Conservation (phyloP, 106 monocot species). For the Chionographis japonica region DNA sequence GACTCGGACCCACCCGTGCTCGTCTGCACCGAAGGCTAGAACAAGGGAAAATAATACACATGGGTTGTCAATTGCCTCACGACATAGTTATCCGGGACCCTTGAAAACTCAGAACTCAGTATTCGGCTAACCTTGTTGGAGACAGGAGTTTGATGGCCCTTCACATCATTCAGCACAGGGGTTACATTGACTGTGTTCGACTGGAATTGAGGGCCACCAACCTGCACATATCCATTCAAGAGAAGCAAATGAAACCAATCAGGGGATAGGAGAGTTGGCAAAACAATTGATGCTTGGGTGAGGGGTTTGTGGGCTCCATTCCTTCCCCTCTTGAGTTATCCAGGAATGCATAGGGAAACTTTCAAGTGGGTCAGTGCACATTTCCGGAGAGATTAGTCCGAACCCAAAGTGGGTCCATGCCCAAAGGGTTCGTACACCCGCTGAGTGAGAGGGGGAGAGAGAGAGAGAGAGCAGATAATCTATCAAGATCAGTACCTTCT, state of each 20-base stretch:
- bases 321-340: too few species aligned
- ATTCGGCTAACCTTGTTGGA: constrained; percentile 24
- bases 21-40: constrained; percentile 13
- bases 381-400: too few species aligned
- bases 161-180: constrained; percentile 7
- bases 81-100: not conserved
- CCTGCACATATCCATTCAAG: not conserved
- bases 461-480: too few species aligned
- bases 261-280: too few species aligned
- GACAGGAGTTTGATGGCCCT: constrained; percentile 20
- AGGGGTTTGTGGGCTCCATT: too few species aligned
- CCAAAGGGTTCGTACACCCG: not conserved
- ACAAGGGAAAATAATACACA: not conserved
- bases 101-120: not conserved
- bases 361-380: too few species aligned
- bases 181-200: constrained; percentile 8
- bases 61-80: not conserved
- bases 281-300: too few species aligned
- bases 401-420: too few species aligned
- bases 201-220: constrained; percentile 12
- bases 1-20: constrained; percentile 10
- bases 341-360: too few species aligned
- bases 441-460: too few species aligned
- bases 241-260: not conserved
- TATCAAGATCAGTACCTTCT: constrained; percentile 11